Percentiles rank a stretch among this genome's conserved stretches.
Conservation (phyloP, 169 alveolate genomes). For the Theileria annulata region DNA sequence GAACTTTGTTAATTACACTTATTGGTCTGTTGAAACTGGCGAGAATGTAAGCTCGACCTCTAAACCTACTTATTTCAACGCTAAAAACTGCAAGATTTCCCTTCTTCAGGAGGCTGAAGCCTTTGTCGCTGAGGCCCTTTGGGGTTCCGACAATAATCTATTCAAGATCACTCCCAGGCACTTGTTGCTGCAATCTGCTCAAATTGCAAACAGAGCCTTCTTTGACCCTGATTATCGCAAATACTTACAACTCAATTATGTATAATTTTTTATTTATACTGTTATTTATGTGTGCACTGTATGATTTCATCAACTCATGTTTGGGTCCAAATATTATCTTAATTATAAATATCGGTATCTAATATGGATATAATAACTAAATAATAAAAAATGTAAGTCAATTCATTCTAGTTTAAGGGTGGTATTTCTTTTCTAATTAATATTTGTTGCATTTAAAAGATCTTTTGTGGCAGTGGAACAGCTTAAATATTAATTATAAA, state of each 20-base stretch:
- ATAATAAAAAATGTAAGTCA: no score
- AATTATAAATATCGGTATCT: no score
- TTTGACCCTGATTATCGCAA: conserved; percentile 63
- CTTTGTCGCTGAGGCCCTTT: conserved; percentile 31
- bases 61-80: conserved; percentile 21
- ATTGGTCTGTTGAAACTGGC: conserved; percentile 64
- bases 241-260: conserved; percentile 29
- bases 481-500: no score
- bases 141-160: conserved; percentile 22
- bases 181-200: conserved; percentile 50
- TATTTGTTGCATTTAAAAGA: no score
- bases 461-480: no score
- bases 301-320: no score
- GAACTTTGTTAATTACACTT: conserved; percentile 41
- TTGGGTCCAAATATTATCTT: no score
- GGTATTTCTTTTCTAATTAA: no score
- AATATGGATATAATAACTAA: no score
- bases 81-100: conserved; percentile 6
- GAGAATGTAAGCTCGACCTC: conserved; percentile 41
- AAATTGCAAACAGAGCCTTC: conserved; percentile 59
- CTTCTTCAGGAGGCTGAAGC: conserved; percentile 63
- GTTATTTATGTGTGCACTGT: no score
- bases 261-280: background rate
- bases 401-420: no score
- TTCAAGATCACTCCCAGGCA: conserved; percentile 50